Evolutionary conservation across 371 early-diverging fungal species (phyloP), one percentile per base, ranked within the genome.

Genomic region (Spraguea lophii): DNA sequence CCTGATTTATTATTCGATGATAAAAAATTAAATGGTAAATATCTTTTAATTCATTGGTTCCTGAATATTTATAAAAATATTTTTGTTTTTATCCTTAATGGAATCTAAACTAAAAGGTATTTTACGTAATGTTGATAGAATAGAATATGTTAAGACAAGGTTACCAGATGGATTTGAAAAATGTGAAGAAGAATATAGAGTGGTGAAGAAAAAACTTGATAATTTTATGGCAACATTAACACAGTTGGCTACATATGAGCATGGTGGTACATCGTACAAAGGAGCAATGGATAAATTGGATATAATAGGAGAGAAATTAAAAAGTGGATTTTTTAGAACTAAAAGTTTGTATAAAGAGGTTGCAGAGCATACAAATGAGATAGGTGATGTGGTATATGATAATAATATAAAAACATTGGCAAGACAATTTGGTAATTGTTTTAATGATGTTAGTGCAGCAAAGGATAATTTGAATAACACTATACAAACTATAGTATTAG

Each of bases 111-210:
- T 46, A 2, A 46, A 46, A 32, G 21, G 32, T 2, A 30, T 66
- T 30, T 16, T 62, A 16, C 49, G 56, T 46, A 54, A 61, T 35
- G 37, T 65, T 17, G 25, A 47, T 23, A 65, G 44, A 25, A 56
- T 62, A 12, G 65, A 67, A 22, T 70, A 70, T 46, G 60, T 47
- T 20, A 51, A 65, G 17, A 60, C 60, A 21, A 15, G 44, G 16
- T 39, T 61, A 40, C 16, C 55, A 12, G 49, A 55, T 2, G 65
- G 46, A 21, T 67, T 57, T 42, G n/a, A 37, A 15, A 49, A 58
- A n/a, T 27, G 56, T 1, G 67, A 70, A 38, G 23, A 45, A 25
- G 39, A 50, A 16, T 70, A 66, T 45, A 56, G 52, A 41, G 52
- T 38, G 22, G 23, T 59, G 7, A 47, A 61, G 27, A 57, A 63